Evolutionary conservation across 2,329 filamentous ascomycete species (phyloP).

Genomic region (Botryotinia narcissicola): DNA sequence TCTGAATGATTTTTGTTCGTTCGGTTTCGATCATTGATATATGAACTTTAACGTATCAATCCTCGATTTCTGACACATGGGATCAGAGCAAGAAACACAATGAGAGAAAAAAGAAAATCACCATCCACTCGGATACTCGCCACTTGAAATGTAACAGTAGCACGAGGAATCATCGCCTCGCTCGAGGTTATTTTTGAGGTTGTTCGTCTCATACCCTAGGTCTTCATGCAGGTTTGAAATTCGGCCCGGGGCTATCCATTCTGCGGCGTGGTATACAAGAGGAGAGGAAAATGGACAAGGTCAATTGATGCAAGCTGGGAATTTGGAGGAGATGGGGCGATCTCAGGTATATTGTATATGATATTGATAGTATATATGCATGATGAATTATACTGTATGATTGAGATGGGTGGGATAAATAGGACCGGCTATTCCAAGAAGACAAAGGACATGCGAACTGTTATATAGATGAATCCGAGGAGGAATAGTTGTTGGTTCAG

Average conservation of each 20-base stretch:
- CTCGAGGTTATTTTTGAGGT: neutral
- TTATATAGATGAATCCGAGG: neutral
- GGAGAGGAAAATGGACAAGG: neutral
- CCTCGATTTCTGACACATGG: neutral
- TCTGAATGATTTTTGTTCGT: neutral
- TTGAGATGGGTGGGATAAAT: neutral
- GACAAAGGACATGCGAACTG: neutral
- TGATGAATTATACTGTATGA: neutral
- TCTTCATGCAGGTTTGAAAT: neutral
- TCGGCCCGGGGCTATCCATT: neutral
- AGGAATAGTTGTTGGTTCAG: neutral
- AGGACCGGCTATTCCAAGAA: neutral
- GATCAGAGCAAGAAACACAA: neutral
- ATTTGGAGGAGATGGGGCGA: neutral
- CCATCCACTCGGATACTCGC: neutral
- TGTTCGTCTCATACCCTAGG: neutral
- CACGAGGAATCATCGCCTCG: neutral
- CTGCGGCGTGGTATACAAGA: neutral
- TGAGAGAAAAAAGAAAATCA: neutral
- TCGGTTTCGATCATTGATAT: neutral
- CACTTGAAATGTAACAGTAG: neutral
- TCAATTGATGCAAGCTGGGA: neutral
- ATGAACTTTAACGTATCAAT: neutral
- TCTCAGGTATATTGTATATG: neutral
- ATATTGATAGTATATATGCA: neutral